A percentile compares a stretch with the other conserved stretches of the same genome.
These are phyloP conservation scores for Eremochloa ophiuroides DNA, from an alignment of 176 grass and related monocot species.

Conservation along the genomic window DNA sequence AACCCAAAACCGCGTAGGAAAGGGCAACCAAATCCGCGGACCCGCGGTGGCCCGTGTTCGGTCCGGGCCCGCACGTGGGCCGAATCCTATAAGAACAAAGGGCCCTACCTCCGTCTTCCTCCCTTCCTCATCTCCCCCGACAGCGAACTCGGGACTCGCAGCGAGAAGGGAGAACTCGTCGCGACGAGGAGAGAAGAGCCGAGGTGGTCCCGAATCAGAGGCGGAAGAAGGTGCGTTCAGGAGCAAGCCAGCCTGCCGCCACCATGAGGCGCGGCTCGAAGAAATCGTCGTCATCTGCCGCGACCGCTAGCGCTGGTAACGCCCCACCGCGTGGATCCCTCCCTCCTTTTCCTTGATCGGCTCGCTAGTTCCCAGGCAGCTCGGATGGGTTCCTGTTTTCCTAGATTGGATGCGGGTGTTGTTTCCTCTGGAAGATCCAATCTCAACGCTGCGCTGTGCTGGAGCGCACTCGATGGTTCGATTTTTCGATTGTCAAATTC, in stretches of 20 bases:
- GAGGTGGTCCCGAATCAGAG: neutral
- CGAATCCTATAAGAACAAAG: slow-evolving; percentile 39
- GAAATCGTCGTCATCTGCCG: slow-evolving; percentile 45
- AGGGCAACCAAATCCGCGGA: neutral
- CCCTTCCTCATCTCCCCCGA: neutral
- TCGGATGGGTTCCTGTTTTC: neutral
- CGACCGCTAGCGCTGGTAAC: slow-evolving; percentile 39
- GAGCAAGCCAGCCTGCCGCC: neutral
- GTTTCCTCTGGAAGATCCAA: slow-evolving; percentile 29
- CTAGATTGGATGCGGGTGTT: slow-evolving; percentile 5
- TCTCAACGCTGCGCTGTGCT: neutral
- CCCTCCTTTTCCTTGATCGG: slow-evolving; percentile 1
- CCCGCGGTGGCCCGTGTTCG: neutral
- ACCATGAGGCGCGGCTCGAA: slow-evolving; percentile 54
- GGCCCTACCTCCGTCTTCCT: neutral
- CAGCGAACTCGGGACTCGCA: slow-evolving; percentile 34
- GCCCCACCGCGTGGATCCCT: slow-evolving; percentile 12
- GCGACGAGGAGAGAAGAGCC: neutral
- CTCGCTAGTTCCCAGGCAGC: neutral
- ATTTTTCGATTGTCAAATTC: neutral
- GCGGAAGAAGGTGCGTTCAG: neutral
- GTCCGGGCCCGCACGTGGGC: slow-evolving; percentile 33
- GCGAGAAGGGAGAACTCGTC: slow-evolving; percentile 8
- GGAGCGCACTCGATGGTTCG: neutral
- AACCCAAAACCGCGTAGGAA: neutral